A percentile compares a stretch with the other conserved stretches of the same genome.
Conservation (phyloP, 345 rosid species). For the Triadica sebifera region DNA sequence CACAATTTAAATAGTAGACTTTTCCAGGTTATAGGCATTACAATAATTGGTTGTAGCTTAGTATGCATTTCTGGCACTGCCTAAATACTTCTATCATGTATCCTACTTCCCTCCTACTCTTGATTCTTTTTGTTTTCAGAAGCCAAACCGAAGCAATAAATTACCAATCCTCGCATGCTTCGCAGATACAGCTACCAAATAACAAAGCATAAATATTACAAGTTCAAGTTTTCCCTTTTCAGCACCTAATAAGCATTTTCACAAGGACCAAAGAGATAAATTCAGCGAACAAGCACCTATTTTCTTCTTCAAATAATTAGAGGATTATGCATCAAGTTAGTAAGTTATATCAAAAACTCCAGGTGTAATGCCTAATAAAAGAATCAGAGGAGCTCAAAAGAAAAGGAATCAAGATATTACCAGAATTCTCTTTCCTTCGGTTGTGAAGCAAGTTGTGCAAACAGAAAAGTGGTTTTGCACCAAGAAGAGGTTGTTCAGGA, state of each 20-base stretch:
- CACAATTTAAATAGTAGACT: too few species aligned
- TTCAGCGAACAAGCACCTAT: neutral
- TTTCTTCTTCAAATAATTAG: constrained; percentile 7
- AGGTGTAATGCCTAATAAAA: neutral
- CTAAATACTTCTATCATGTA: neutral
- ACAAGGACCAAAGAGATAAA: neutral
- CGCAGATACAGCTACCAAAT: too few species aligned
- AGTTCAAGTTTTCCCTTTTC: neutral
- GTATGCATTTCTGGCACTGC: neutral
- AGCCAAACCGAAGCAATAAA: neutral
- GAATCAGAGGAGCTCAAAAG: neutral
- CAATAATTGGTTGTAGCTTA: neutral
- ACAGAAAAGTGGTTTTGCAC: constrained; percentile 60
- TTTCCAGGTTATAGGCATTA: neutral
- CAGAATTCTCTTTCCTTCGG: constrained; percentile 54
- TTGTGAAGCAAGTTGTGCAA: constrained; percentile 79
- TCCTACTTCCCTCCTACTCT: neutral
- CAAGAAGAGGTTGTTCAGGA: constrained; percentile 73
- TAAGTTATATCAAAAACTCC: neutral
- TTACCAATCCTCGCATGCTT: neutral
- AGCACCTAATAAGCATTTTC: neutral
- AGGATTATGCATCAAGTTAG: neutral
- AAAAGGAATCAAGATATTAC: constrained; percentile 37
- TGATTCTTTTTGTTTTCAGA: constrained; percentile 1
- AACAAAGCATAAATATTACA: neutral